Conservation (phyloP, 805 yeast genomes). For the Schwanniomyces polymorphus region DNA sequence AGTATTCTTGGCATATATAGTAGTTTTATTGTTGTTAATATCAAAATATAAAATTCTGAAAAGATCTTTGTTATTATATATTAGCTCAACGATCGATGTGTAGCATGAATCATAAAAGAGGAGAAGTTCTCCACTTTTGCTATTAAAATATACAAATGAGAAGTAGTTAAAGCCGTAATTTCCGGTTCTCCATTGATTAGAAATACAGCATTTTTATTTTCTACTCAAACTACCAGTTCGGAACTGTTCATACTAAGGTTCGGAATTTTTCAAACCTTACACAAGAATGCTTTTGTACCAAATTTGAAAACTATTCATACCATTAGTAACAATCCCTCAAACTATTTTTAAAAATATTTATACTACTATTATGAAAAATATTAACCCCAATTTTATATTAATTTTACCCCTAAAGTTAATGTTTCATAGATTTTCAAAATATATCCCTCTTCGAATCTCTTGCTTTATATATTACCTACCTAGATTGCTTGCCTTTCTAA, state of each 20-base stretch:
- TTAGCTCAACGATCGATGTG: no score
- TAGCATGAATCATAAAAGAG: no score
- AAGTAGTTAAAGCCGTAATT: no score
- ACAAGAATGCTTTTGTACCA: background rate
- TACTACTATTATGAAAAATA: background rate
- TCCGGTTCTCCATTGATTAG: no score
- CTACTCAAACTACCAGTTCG: no score
- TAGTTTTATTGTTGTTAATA: no score
- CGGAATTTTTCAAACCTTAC: background rate
- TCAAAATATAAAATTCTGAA: no score
- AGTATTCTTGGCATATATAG: conserved; percentile 26
- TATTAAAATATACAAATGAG: no score
- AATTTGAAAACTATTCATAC: background rate
- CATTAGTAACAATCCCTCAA: background rate
- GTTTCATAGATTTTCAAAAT: background rate
- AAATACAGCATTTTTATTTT: background rate
- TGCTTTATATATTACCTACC: background rate
- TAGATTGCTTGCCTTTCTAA: background rate
- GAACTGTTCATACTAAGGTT: no score
- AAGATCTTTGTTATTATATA: no score
- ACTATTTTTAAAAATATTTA: background rate
- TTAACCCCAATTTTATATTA: no score
- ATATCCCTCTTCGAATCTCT: background rate
- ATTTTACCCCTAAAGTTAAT: background rate
- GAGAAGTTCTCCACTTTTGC: no score